These are phyloP conservation scores for Starmerella scarabaei DNA, from an alignment of 805 yeast species.

Conservation along the genomic window DNA sequence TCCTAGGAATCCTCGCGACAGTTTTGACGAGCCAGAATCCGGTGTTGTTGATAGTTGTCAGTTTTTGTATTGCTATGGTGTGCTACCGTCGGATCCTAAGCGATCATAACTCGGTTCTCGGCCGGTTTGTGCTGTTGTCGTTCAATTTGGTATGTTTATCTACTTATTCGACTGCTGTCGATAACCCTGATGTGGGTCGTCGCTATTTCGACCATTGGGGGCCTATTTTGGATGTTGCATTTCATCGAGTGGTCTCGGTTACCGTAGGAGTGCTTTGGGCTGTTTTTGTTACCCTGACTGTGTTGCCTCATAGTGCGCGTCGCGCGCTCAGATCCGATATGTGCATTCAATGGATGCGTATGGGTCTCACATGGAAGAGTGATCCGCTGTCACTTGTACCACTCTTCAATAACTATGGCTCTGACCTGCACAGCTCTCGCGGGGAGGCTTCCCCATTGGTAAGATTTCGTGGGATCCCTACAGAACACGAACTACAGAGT, in stretches of 20 bases:
- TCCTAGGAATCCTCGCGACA: constrained; percentile 41
- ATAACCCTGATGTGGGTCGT: constrained; percentile 36
- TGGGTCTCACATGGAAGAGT: constrained; percentile 70
- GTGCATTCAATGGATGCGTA: constrained; percentile 58
- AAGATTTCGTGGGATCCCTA: constrained; percentile 22
- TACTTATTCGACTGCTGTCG: constrained; percentile 52
- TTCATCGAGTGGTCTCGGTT: constrained; percentile 65
- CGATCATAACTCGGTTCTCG: constrained; percentile 31
- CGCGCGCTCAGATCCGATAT: constrained; percentile 50
- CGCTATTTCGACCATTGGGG: constrained; percentile 61
- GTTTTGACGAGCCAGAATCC: constrained; percentile 36
- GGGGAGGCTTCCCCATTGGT: neutral
- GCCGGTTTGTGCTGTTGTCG: constrained; percentile 52
- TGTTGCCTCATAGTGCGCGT: constrained; percentile 68
- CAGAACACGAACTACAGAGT: constrained; percentile 35
- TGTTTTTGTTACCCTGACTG: constrained; percentile 46
- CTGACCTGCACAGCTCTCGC: neutral
- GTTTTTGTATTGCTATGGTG: constrained; percentile 30
- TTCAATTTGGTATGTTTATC: constrained; percentile 69
- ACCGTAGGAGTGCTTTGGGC: constrained; percentile 69
- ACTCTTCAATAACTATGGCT: neutral
- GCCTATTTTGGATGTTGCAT: constrained; percentile 62
- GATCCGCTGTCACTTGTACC: constrained; percentile 42
- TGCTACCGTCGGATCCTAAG: constrained; percentile 44
- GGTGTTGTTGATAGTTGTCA: constrained; percentile 39